Evolutionary conservation across 2,329 filamentous ascomycete species (phyloP), one percentile per base, ranked within the genome.

Genomic region (Acephala macrosclerotiorum): DNA sequence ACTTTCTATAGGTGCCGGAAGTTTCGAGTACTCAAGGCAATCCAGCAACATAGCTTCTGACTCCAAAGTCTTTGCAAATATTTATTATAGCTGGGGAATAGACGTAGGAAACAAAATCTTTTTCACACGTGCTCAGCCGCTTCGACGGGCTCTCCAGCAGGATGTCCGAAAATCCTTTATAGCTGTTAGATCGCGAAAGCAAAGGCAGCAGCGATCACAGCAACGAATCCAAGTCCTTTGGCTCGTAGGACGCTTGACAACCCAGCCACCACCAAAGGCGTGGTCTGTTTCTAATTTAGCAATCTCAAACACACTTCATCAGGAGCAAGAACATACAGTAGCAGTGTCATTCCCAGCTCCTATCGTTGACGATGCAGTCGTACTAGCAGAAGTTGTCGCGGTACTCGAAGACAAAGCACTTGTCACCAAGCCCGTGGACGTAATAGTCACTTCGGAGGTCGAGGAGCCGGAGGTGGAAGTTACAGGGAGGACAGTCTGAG

Each of bases 151-250:
- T n/a, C n/a, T n/a, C n/a, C n/a, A n/a, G n/a, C n/a, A n/a, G n/a
- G n/a, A n/a, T n/a, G n/a, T n/a, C n/a, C n/a, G n/a, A n/a, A n/a
- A n/a, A n/a, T n/a, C n/a, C n/a, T n/a, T n/a, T n/a, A n/a, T n/a
- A n/a, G n/a, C n/a, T n/a, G n/a, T n/a, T n/a, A n/a, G n/a, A n/a
- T n/a, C n/a, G n/a, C n/a, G n/a, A n/a, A n/a, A n/a, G 35, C 38
- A 22, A 59, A 25, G 8, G 20, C 53, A 29, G 33, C 59, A 55
- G 40, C 63, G 11, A 53, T 14, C 6, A 64, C 6, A 29, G 59
- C 59, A 33, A 65, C 22, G 18, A 42, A 40, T 25, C 53, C 57
- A 47, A 33, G 40, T n/a, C 36, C 53, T 29, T 62, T 56, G 22
- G 53, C 14, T 14, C n/a, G 16, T 9, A 45, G 7, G 1, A 45